These are phyloP conservation scores for Lathyrus tuberosus DNA, from an alignment of 306 rosid species.

Conservation along the genomic window DNA sequence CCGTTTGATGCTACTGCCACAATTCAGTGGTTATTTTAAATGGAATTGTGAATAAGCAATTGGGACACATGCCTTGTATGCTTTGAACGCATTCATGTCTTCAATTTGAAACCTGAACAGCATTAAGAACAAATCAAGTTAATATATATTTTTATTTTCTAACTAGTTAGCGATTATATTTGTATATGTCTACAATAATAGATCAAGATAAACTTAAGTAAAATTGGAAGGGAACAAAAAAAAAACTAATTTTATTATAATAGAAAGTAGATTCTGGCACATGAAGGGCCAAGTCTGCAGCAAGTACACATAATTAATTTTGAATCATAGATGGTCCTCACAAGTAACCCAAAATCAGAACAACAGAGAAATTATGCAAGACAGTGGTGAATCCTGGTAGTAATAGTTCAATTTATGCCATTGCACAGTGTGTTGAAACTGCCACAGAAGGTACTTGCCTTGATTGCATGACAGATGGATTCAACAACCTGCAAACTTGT, in stretches of 20 bases:
- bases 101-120: constrained; percentile 51
- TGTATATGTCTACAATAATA: background rate
- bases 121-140: constrained; percentile 28
- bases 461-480: constrained; percentile 51
- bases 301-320: too few species aligned
- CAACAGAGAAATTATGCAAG: too few species aligned
- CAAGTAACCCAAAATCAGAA: too few species aligned
- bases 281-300: too few species aligned
- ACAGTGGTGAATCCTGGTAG: constrained; percentile 25
- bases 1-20: too few species aligned
- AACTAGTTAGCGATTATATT: constrained; percentile 10
- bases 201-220: background rate
- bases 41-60: too few species aligned
- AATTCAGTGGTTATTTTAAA: too few species aligned
- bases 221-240: background rate
- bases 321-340: too few species aligned
- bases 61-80: constrained; percentile 82
- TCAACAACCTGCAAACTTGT: constrained; percentile 47
- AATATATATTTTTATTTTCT: background rate
- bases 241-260: too few species aligned
- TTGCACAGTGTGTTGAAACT: constrained; percentile 69
- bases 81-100: constrained; percentile 89
- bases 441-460: constrained; percentile 38
- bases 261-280: too few species aligned
- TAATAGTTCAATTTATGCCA: constrained; percentile 46